Percentiles rank a stretch among this genome's conserved stretches.
Evolutionary conservation across 2,329 filamentous ascomycete species (phyloP).

Genomic region (Fusarium pininemorale): DNA sequence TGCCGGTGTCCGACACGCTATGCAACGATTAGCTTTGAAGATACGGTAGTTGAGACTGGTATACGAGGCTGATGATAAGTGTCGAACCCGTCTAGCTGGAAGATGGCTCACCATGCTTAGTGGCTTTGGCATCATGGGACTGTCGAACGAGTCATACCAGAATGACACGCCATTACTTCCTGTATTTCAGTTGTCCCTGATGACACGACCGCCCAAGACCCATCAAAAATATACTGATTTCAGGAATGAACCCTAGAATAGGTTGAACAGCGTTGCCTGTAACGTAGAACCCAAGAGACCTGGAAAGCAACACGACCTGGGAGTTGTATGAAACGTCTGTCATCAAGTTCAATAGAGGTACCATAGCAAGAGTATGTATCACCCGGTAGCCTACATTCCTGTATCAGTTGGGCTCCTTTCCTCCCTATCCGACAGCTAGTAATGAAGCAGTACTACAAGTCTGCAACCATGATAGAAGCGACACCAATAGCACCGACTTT

Average conservation of each 20-base stretch:
- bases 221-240: accelerated
- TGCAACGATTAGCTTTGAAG: background rate
- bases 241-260: too few relatives aligned
- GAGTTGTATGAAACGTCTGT: background rate
- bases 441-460: background rate
- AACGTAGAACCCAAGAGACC: background rate
- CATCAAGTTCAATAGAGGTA: too few relatives aligned
- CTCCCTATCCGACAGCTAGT: background rate
- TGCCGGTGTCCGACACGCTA: background rate
- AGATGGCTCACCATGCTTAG: background rate
- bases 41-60: background rate
- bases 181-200: background rate
- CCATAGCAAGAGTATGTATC: background rate
- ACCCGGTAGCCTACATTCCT: background rate
- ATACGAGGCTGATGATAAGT: background rate
- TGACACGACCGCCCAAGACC: accelerated
- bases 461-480: background rate
- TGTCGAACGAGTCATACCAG: background rate
- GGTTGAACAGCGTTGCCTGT: too few relatives aligned
- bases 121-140: background rate
- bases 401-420: too few relatives aligned
- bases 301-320: background rate
- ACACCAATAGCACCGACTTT: background rate
- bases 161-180: background rate
- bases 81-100: background rate